Conservation (phyloP, 2,329 filamentous ascomycete species). For the Exophiala spinifera region DNA sequence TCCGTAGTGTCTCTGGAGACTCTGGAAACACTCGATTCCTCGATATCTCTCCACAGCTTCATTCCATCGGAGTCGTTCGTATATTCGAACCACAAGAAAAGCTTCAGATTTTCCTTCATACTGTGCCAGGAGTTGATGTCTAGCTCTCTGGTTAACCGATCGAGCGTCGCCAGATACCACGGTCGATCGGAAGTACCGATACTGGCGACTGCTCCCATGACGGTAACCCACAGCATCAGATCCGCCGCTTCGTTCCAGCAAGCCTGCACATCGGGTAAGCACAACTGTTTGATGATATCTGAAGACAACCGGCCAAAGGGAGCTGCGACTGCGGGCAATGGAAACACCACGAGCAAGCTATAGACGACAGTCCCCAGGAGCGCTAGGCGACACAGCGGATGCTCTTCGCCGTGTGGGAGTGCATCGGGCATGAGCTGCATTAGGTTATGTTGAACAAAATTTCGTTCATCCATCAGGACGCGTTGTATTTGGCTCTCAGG, state of each 20-base stretch:
- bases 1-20: not conserved
- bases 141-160: constrained; percentile 23
- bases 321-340: constrained; percentile 38
- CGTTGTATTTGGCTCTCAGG: constrained; percentile 26
- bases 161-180: constrained; percentile 36
- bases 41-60: constrained; percentile 27
- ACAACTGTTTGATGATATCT: constrained; percentile 31
- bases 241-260: constrained; percentile 32
- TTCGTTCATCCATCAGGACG: constrained; percentile 38
- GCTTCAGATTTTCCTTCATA: constrained; percentile 23
- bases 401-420: constrained; percentile 24
- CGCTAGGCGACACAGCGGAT: constrained; percentile 35
- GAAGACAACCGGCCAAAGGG: constrained; percentile 34
- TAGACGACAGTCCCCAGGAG: constrained; percentile 39
- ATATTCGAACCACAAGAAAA: constrained; percentile 27
- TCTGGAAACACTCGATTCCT: constrained; percentile 15
- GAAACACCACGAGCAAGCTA: constrained; percentile 40
- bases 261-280: constrained; percentile 22
- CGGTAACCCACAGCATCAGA: constrained; percentile 38
- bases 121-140: constrained; percentile 25
- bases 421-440: constrained; percentile 33
- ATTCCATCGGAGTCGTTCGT: constrained; percentile 29
- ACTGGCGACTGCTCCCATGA: constrained; percentile 40
- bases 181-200: constrained; percentile 31
- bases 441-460: constrained; percentile 38